phyloP scores from a whole-genome alignment of 163 green algal genomes.

The Botryococcus braunii region DNA sequence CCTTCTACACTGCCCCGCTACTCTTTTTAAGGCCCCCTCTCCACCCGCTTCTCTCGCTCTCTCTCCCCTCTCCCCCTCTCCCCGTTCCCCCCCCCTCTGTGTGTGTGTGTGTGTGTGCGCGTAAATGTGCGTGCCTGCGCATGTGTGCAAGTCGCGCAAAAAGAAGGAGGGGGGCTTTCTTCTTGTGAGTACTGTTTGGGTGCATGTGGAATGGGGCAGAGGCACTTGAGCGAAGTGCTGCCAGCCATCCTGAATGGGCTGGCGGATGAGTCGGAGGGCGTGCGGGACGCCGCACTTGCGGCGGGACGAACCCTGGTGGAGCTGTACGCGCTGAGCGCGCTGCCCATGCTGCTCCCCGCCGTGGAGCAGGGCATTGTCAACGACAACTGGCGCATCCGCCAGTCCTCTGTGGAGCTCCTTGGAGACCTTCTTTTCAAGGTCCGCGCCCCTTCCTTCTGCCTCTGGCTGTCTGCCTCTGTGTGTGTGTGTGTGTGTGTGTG shows the following conservation, averaged over 20 bases:
- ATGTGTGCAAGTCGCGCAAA: no score
- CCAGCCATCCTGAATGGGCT: conserved; percentile 84
- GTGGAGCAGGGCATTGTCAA: conserved; percentile 81
- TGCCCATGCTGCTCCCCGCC: conserved; percentile 84
- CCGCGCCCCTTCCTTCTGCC: neutral
- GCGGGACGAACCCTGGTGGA: conserved; percentile 75
- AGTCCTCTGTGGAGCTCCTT: conserved; percentile 87
- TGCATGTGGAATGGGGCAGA: no score
- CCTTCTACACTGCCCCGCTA: no score
- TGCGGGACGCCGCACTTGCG: conserved; percentile 79
- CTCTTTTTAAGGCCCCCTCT: no score
- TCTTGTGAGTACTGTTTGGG: neutral
- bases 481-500: no score
- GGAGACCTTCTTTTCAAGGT: conserved; percentile 96
- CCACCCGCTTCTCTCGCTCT: no score
- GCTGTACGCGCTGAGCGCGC: conserved; percentile 54
- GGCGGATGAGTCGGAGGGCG: conserved; percentile 86
- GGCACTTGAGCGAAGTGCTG: conserved; percentile 59
- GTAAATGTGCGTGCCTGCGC: no score
- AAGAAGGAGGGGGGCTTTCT: no score
- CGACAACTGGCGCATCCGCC: conserved; percentile 92
- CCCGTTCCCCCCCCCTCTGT: no score
- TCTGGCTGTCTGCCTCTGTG: no score
- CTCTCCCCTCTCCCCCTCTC: no score
- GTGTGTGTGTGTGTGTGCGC: no score